Percentiles rank a stretch among this genome's conserved stretches.
Conservation (phyloP, 768 basidiomycete genomes). For the Tulasnella sp. region DNA sequence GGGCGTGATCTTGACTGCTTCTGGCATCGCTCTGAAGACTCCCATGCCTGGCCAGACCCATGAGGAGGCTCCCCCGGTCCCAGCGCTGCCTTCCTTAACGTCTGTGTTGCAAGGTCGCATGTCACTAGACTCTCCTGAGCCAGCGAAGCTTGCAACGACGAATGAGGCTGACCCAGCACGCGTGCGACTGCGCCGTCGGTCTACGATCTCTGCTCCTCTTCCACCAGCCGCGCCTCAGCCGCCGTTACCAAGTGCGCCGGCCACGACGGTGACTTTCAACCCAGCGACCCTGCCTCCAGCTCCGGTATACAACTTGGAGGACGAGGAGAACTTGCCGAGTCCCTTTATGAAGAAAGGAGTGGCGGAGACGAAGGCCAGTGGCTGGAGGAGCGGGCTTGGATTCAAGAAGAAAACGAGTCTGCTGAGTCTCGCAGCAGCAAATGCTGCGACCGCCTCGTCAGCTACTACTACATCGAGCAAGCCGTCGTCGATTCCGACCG, state of each 20-base stretch:
- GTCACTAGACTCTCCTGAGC: conserved; percentile 3
- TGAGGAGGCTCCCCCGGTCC: conserved; percentile 3
- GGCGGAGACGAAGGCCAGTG: conserved; percentile 21
- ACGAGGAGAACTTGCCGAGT: conserved; percentile 78
- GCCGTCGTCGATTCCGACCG: not conserved
- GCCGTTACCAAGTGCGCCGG: not conserved
- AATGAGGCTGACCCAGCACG: not conserved
- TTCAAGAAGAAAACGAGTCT: conserved; percentile 12
- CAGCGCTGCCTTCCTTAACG: not conserved
- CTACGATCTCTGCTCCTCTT: conserved; percentile 3
- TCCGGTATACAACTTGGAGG: conserved; percentile 53
- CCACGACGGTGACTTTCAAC: not conserved
- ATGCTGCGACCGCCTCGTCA: not conserved
- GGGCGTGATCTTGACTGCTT: conserved; percentile 65
- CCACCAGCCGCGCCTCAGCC: not conserved
- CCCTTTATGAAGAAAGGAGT: conserved; percentile 52
- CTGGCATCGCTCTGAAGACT: conserved; percentile 62
- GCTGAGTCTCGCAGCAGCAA: conserved; percentile 5
- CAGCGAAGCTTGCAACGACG: not conserved
- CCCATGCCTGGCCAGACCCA: conserved; percentile 30
- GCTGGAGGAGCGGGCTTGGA: conserved; percentile 13
- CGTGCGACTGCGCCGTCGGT: not conserved
- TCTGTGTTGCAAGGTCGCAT: not conserved
- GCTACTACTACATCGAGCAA: not conserved
- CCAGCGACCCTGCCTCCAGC: conserved; percentile 19